phyloP scores from a whole-genome alignment of 228 moss, liverwort and hornwort genomes.

The Sphagnum magellanicum region DNA sequence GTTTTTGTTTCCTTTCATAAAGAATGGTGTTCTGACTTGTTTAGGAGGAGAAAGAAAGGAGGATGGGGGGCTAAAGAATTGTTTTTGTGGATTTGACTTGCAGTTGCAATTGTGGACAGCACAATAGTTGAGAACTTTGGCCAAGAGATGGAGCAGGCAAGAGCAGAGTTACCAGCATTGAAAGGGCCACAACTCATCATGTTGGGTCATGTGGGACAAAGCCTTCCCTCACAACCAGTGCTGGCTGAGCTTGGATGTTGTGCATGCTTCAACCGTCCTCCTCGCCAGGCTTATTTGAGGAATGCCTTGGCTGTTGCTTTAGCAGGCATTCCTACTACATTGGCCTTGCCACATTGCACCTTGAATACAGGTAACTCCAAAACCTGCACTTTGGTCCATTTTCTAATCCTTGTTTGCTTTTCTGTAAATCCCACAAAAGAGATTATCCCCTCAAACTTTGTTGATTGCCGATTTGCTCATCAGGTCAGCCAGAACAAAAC shows the following conservation, averaged over 20 bases:
- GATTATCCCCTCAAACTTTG: too few relatives aligned
- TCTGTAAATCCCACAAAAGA: too few relatives aligned
- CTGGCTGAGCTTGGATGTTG: constrained; percentile 41
- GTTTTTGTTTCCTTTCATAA: too few relatives aligned
- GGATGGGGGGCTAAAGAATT: too few relatives aligned
- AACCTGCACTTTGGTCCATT: too few relatives aligned
- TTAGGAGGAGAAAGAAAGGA: too few relatives aligned
- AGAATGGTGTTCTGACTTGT: too few relatives aligned
- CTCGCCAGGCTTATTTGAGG: constrained; percentile 44
- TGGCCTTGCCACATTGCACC: too few relatives aligned
- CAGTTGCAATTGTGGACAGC: constrained; percentile 42
- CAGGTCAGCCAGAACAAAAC: too few relatives aligned
- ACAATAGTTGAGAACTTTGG: constrained; percentile 29
- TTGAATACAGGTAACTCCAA: too few relatives aligned
- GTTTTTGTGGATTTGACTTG: background rate
- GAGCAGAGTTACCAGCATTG: constrained; percentile 10
- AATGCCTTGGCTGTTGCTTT: constrained; percentile 49
- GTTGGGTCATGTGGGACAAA: constrained; percentile 35
- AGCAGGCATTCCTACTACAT: constrained; percentile 15
- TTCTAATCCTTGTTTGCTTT: too few relatives aligned
- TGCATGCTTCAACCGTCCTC: constrained; percentile 38
- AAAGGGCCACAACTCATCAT: constrained; percentile 41
- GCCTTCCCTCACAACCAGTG: constrained; percentile 31
- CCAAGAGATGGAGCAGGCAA: constrained; percentile 16
- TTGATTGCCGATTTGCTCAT: too few relatives aligned